Base-by-base conservation (phyloP, 164 flowering plant genomes). In the Sedum album region DNA sequence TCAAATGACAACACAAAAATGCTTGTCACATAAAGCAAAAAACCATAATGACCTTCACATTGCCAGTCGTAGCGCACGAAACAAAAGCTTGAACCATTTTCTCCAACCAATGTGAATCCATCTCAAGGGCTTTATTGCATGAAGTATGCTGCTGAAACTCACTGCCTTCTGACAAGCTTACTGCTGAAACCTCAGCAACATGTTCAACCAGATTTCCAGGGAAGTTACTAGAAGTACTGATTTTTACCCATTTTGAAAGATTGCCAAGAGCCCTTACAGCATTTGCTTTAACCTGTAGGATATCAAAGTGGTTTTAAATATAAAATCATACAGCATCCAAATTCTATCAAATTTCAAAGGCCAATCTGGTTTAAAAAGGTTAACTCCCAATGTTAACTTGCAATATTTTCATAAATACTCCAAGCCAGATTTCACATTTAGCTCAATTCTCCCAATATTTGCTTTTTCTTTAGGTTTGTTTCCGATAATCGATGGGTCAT, bases 231-330 rank as follows among this genome's bases (percentile, higher is more conserved):
- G 63, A 62, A 74, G 70, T 74, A 38, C 73, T 41, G 74, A 73
- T 87, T n/a, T 68, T 77, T 33, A 85, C 76, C 76, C 79, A 75
- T 79, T 96, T 84, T 9, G 96, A 80, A 71, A 93, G 90, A 79
- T 84, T 85, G n/a, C 98, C 98, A 46, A 93, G 89, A 72, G 96
- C 98, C 76, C 98, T 83, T 63, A 91, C 98, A 77, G 96, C 97
- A 89, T 93, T 93, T 73, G 98, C 84, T 77, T 91, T 93, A 61
- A 93, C 73, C 98, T 93, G 55, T 31, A 20, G n/a, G 11, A 28
- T 66, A 46, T 26, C 61, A 44, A 53, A 68, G 21, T 26, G 21
- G 53, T 23, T 8, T 35, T 63, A 8, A n/a, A 63, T 35, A 53
- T 53, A 14, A 53, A 53, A 53, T 53, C 28, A 8, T n/a, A n/a